These are phyloP conservation scores for Trametes cingulata DNA, from an alignment of 768 basidiomycete species.

Conservation along the genomic window DNA sequence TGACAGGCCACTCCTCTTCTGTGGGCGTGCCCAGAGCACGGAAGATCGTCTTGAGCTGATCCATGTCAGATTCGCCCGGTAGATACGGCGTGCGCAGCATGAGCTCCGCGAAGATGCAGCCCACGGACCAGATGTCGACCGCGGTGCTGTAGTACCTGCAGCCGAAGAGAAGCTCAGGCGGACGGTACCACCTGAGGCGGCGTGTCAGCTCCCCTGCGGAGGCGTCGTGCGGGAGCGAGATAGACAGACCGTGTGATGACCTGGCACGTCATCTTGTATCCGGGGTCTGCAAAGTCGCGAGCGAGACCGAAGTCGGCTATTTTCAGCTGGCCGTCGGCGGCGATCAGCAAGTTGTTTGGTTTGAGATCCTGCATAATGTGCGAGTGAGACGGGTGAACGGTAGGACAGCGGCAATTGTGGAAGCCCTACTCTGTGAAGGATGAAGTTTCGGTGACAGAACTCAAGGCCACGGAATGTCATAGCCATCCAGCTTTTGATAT, in stretches of 20 bases:
- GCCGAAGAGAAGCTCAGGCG: slow-evolving; percentile 93
- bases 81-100: slow-evolving; percentile 96
- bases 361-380: slow-evolving; percentile 81
- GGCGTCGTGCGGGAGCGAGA: not conserved
- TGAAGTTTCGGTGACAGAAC: slow-evolving; percentile 93
- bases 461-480: slow-evolving; percentile 99
- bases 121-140: slow-evolving; percentile 97
- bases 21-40: slow-evolving; percentile 94
- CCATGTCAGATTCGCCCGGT: slow-evolving; percentile 94
- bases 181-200: slow-evolving; percentile 86
- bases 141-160: slow-evolving; percentile 87
- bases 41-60: slow-evolving; percentile 93
- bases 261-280: slow-evolving; percentile 95
- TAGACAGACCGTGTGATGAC: slow-evolving; percentile 92
- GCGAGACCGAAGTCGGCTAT: slow-evolving; percentile 99
- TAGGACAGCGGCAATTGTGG: too few relatives aligned
- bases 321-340: slow-evolving; percentile 89
- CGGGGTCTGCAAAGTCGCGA: slow-evolving; percentile 92
- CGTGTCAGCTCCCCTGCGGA: slow-evolving; percentile 2
- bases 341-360: slow-evolving; percentile 96
- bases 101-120: slow-evolving; percentile 96
- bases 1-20: slow-evolving; percentile 96
- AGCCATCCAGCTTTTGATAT: slow-evolving; percentile 98
- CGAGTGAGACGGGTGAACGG: not conserved
- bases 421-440: slow-evolving; percentile 81